A percentile compares a stretch with the other conserved stretches of the same genome.
These are phyloP conservation scores for Hymenoscyphus scutula DNA, from an alignment of 2,329 filamentous ascomycete genomes.

Conservation along the genomic window DNA sequence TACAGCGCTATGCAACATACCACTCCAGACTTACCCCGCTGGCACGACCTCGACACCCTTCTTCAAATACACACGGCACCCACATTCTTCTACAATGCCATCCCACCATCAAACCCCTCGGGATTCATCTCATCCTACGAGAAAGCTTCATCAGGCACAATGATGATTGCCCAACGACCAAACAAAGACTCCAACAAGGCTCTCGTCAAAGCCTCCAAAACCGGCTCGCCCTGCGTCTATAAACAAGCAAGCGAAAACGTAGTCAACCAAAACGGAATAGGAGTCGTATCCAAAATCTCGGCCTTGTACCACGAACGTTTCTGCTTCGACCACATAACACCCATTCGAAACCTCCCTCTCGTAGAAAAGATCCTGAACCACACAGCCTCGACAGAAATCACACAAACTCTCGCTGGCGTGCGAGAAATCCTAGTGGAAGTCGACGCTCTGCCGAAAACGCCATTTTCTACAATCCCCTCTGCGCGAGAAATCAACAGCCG, in stretches of 20 bases:
- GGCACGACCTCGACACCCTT: slow-evolving; percentile 23
- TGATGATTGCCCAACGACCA: background rate
- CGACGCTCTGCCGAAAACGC: background rate
- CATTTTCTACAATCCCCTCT: background rate
- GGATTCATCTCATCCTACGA: background rate
- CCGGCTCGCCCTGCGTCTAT: background rate
- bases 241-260: background rate
- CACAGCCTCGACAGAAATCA: slow-evolving; percentile 5
- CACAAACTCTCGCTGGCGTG: slow-evolving; percentile 1
- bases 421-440: background rate
- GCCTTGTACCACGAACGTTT: slow-evolving; percentile 9
- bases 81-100: slow-evolving; percentile 12
- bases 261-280: slow-evolving; percentile 11
- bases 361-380: slow-evolving; percentile 14
- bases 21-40: slow-evolving; percentile 12
- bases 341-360: slow-evolving; percentile 12
- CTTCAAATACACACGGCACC: slow-evolving; percentile 19
- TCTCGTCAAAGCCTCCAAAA: no score
- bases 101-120: slow-evolving; percentile 9
- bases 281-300: slow-evolving; percentile 14
- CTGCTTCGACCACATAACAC: slow-evolving; percentile 3
- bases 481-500: background rate
- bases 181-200: background rate
- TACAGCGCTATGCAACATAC: slow-evolving; percentile 22
- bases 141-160: background rate